Evolutionary conservation across 2,329 filamentous ascomycete species (phyloP).

Genomic region (Neofusicoccum ribis): DNA sequence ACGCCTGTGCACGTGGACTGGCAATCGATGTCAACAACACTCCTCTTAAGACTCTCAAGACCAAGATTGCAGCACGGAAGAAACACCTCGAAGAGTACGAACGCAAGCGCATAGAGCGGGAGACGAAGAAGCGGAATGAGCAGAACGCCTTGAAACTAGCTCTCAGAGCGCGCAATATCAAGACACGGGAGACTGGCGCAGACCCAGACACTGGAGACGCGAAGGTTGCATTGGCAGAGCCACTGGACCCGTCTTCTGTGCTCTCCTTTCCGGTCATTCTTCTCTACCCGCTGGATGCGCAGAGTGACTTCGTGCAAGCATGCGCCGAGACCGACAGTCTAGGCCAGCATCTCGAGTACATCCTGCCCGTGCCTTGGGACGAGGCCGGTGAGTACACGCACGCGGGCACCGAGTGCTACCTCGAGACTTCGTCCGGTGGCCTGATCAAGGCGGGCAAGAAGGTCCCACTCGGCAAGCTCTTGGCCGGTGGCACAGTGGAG

Average conservation of each 20-base stretch:
- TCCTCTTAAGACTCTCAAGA: conserved; percentile 62
- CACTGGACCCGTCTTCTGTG: conserved; percentile 69
- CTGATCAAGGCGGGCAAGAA: conserved; percentile 90
- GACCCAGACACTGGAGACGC: conserved; percentile 90
- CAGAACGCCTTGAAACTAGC: conserved; percentile 52
- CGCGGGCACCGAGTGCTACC: conserved; percentile 73
- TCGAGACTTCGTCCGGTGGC: conserved; percentile 78
- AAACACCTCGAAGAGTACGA: conserved; percentile 57
- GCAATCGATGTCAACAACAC: conserved; percentile 69
- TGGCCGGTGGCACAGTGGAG: conserved; percentile 76
- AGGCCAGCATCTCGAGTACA: conserved; percentile 76
- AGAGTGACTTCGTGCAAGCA: conserved; percentile 88
- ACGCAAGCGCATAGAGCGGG: conserved; percentile 57
- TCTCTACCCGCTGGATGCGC: conserved; percentile 77
- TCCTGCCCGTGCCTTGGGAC: conserved; percentile 91
- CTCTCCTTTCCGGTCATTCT: conserved; percentile 78
- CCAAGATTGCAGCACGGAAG: conserved; percentile 64
- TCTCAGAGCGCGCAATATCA: conserved; percentile 70
- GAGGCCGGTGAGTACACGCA: conserved; percentile 59
- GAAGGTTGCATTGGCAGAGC: conserved; percentile 67
- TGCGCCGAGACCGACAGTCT: conserved; percentile 77
- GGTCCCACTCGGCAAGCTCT: conserved; percentile 70
- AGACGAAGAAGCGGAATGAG: conserved; percentile 58
- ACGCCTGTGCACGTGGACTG: conserved; percentile 74
- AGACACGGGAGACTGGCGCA: conserved; percentile 63